These are phyloP conservation scores for Blastobotrys terrestris DNA, from an alignment of 805 yeast genomes.

Conservation along the genomic window DNA sequence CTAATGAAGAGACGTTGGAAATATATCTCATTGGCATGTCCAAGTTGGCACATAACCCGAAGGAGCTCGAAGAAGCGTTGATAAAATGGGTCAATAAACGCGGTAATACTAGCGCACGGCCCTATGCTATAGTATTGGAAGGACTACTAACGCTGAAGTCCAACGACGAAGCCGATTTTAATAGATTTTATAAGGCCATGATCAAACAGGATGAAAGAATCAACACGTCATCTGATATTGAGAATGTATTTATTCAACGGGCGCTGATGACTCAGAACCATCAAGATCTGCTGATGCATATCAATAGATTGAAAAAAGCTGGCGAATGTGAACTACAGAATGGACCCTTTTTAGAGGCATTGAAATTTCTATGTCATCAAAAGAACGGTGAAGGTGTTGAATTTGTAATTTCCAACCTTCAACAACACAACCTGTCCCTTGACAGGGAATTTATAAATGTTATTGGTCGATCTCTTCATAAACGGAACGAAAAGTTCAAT, in stretches of 20 bases:
- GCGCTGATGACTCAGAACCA: conserved; percentile 9
- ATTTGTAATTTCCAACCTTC: conserved; percentile 1
- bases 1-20: conserved; percentile 8
- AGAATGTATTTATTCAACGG: conserved; percentile 6
- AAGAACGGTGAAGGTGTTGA: conserved; percentile 2
- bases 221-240: conserved; percentile 4
- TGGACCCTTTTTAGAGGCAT: conserved; percentile 1
- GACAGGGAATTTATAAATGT: conserved; percentile 4
- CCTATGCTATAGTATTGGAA: conserved; percentile 9
- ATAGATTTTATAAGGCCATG: conserved; percentile 4
- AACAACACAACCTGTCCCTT: neutral
- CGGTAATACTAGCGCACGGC: neutral
- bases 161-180: neutral
- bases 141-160: conserved; percentile 8
- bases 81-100: conserved; percentile 11
- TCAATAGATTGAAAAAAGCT: neutral
- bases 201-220: conserved; percentile 5
- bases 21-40: conserved; percentile 10
- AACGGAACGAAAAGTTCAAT: conserved; percentile 4
- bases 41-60: conserved; percentile 11
- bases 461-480: conserved; percentile 2
- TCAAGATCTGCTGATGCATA: neutral
- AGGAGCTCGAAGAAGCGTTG: conserved; percentile 10
- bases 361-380: neutral
- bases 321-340: neutral